A percentile compares a stretch with the other conserved stretches of the same genome.
Evolutionary conservation across 352 stramenopile genomes (phyloP).

Genomic region (Bremia lactucae): DNA sequence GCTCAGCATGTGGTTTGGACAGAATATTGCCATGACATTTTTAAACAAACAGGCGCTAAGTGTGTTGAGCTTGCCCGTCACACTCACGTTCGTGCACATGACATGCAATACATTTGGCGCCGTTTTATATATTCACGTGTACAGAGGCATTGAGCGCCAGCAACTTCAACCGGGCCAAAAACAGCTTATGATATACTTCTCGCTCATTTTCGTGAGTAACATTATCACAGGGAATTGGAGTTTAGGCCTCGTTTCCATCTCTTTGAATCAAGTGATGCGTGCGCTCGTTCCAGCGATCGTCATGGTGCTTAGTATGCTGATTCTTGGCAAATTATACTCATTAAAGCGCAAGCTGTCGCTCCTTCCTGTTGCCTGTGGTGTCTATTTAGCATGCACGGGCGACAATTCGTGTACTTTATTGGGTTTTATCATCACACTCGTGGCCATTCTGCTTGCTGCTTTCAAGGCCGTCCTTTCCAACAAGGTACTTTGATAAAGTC

Average conservation of each 20-base stretch:
- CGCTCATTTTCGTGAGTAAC: constrained; percentile 90
- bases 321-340: constrained; percentile 71
- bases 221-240: constrained; percentile 93
- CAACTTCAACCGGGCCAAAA: constrained; percentile 46
- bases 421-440: constrained; percentile 82
- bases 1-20: constrained; percentile 80
- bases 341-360: constrained; percentile 62
- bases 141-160: constrained; percentile 57
- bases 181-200: constrained; percentile 83
- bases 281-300: constrained; percentile 75
- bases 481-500: constrained; percentile 35
- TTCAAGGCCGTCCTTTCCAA: constrained; percentile 89
- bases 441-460: constrained; percentile 85
- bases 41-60: constrained; percentile 91
- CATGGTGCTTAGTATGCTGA: constrained; percentile 70
- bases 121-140: constrained; percentile 65
- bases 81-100: constrained; percentile 91
- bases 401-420: constrained; percentile 86
- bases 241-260: constrained; percentile 87
- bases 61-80: constrained; percentile 53
- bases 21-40: constrained; percentile 92
- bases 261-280: constrained; percentile 92
- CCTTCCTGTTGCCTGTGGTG: constrained; percentile 69
- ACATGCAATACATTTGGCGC: constrained; percentile 86
- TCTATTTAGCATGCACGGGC: constrained; percentile 74